Conservation (phyloP, 768 basidiomycete species). For the Rhodosporidiobolus sp. region DNA sequence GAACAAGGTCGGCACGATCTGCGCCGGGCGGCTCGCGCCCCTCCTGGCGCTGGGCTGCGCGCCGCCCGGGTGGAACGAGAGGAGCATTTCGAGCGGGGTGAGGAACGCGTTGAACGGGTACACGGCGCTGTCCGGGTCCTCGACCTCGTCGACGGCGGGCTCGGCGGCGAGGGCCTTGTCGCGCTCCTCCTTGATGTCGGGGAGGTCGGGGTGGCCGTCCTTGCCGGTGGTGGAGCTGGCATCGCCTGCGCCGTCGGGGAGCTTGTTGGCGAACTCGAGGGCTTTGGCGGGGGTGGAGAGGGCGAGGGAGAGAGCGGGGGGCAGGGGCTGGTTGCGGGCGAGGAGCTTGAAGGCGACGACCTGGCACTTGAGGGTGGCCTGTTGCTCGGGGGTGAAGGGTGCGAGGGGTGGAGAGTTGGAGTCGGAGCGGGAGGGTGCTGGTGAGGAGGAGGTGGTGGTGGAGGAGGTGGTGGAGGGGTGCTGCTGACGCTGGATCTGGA, state of each 20-base stretch:
- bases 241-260: not conserved
- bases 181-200: not conserved
- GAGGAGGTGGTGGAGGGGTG: not conserved
- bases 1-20: conserved; percentile 81
- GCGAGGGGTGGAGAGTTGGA: conserved; percentile 53
- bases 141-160: conserved; percentile 22
- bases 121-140: conserved; percentile 25
- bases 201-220: not conserved
- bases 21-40: conserved; percentile 47
- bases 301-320: conserved; percentile 35
- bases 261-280: conserved; percentile 11
- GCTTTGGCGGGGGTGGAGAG: conserved; percentile 31
- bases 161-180: conserved; percentile 19
- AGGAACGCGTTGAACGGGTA: conserved; percentile 37
- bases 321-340: conserved; percentile 43
- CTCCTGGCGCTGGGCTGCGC: conserved; percentile 42
- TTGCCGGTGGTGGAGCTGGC: not conserved
- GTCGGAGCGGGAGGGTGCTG: conserved; percentile 17
- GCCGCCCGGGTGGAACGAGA: conserved; percentile 53
- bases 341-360: conserved; percentile 44
- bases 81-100: conserved; percentile 62
- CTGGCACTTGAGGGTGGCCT: conserved; percentile 48
- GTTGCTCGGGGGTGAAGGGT: conserved; percentile 73
- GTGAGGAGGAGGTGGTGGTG: too few relatives aligned
- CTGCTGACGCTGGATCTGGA: conserved; percentile 44